phyloP scores from a whole-genome alignment of 495 filamentous ascomycete species.

The Mytilinidion resinicola region DNA sequence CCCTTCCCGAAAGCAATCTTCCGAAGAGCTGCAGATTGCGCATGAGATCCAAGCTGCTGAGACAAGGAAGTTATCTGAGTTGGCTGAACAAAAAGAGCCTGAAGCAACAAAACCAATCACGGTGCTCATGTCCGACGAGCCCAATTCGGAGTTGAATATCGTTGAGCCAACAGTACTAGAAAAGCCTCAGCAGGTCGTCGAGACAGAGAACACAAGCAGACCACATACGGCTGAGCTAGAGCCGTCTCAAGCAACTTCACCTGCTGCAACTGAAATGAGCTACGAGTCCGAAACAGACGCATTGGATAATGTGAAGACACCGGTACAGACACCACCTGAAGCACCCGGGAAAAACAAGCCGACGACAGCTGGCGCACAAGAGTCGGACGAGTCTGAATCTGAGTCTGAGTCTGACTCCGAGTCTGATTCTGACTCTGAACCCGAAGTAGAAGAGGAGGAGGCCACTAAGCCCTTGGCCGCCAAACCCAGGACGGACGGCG shows the following conservation, averaged over 20 bases:
- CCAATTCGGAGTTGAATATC: background rate
- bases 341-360: no score
- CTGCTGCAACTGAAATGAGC: no score
- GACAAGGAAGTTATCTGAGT: background rate
- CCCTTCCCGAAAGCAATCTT: background rate
- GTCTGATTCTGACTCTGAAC: background rate
- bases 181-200: background rate
- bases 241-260: no score
- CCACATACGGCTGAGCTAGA: no score
- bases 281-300: no score
- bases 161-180: background rate
- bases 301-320: background rate
- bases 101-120: background rate
- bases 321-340: background rate
- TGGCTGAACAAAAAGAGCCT: background rate
- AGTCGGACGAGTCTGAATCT: background rate
- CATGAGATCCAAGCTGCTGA: background rate
- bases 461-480: constrained; percentile 1
- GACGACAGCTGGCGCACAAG: background rate
- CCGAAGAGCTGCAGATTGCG: background rate
- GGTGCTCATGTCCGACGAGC: background rate
- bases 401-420: background rate
- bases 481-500: no score
- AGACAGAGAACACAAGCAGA: no score
- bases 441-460: background rate